phyloP scores from a whole-genome alignment of 805 yeast species.

The Schwanniomyces occidentalis region DNA sequence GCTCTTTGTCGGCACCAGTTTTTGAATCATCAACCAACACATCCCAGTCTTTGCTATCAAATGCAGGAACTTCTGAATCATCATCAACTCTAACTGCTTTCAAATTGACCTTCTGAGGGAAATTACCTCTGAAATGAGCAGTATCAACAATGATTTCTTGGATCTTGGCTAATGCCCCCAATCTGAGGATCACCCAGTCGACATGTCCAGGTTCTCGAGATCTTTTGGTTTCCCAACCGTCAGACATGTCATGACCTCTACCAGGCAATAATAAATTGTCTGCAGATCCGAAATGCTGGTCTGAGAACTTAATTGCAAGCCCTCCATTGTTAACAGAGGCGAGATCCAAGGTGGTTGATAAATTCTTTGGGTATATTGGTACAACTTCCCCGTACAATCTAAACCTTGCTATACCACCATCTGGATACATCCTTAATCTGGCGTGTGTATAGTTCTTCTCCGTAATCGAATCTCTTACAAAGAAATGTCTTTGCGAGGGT shows the following conservation, averaged over 20 bases:
- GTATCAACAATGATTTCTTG: slow-evolving; percentile 76
- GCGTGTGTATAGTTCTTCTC: slow-evolving; percentile 69
- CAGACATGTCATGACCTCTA: slow-evolving; percentile 94
- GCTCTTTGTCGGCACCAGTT: slow-evolving; percentile 85
- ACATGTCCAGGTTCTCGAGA: slow-evolving; percentile 81
- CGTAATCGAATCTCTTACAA: slow-evolving; percentile 63
- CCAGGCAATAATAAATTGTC: slow-evolving; percentile 91
- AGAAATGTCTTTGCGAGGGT: slow-evolving; percentile 84
- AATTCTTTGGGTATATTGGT: slow-evolving; percentile 61
- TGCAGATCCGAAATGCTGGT: slow-evolving; percentile 93
- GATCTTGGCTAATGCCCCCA: slow-evolving; percentile 66
- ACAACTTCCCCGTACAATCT: slow-evolving; percentile 82
- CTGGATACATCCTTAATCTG: slow-evolving; percentile 91
- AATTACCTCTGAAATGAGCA: slow-evolving; percentile 92
- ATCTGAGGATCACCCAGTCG: slow-evolving; percentile 86
- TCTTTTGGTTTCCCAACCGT: slow-evolving; percentile 97
- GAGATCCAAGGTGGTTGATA: slow-evolving; percentile 55
- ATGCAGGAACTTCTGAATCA: slow-evolving; percentile 38
- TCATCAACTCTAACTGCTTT: slow-evolving; percentile 50
- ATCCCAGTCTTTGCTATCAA: slow-evolving; percentile 57
- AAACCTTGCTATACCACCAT: slow-evolving; percentile 97
- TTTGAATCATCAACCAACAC: slow-evolving; percentile 64
- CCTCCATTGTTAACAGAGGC: slow-evolving; percentile 89
- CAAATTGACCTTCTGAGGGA: slow-evolving; percentile 78
- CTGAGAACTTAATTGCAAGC: slow-evolving; percentile 77